Evolutionary conservation across 176 grass and related monocot species (phyloP).

Genomic region (Triticum dicoccoides): DNA sequence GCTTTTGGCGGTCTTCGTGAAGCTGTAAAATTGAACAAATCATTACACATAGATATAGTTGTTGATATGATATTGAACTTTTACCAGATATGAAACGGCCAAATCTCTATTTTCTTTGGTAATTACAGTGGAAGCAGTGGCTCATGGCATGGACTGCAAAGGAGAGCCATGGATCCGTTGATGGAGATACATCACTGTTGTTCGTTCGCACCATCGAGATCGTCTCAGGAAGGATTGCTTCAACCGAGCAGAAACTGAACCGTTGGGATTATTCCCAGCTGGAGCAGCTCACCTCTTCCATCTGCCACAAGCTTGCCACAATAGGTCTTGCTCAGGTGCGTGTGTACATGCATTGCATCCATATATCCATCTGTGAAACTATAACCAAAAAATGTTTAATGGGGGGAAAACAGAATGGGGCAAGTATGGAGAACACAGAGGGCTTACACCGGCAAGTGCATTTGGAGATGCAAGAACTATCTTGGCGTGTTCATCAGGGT

Average conservation of each 20-base stretch:
- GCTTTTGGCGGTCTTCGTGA: neutral
- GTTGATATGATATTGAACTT: too few species aligned
- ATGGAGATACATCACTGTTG: slow-evolving; percentile 22
- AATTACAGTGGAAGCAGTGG: slow-evolving; percentile 64
- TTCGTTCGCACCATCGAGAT: slow-evolving; percentile 43
- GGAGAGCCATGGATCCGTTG: neutral
- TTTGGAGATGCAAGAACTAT: too few species aligned
- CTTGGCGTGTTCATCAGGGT: too few species aligned
- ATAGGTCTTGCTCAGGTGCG: slow-evolving; percentile 13
- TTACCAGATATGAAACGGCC: too few species aligned
- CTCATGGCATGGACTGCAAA: neutral
- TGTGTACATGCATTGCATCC: neutral
- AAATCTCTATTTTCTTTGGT: neutral
- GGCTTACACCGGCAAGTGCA: too few species aligned
- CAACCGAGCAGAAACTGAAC: neutral
- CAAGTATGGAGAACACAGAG: too few species aligned
- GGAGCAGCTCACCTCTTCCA: slow-evolving; percentile 24
- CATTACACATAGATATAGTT: neutral
- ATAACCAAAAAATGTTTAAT: too few species aligned
- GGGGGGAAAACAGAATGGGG: too few species aligned
- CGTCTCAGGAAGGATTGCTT: slow-evolving; percentile 25
- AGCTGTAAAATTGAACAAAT: neutral
- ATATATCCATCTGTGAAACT: too few species aligned
- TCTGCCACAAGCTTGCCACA: slow-evolving; percentile 31
- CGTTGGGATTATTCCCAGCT: neutral